Evolutionary conservation across 768 basidiomycete species (phyloP).

Genomic region (Russula virescens): DNA sequence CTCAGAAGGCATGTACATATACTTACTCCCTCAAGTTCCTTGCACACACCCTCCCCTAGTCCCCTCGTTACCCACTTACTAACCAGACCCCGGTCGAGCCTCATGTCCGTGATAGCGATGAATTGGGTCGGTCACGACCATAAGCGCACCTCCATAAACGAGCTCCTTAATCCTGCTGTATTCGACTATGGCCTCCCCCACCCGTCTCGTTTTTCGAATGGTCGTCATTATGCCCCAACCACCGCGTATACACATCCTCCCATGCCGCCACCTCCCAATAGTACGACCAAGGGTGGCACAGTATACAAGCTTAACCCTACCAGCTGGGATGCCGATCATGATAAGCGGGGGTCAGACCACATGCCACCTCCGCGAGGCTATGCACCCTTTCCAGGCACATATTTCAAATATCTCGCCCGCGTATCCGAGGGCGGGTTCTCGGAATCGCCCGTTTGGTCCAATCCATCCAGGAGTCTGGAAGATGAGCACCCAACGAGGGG

Average conservation of each 20-base stretch:
- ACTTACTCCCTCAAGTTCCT: no score
- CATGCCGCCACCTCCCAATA: slow-evolving; percentile 17
- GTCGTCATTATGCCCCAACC: slow-evolving; percentile 12
- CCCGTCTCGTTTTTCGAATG: slow-evolving; percentile 4
- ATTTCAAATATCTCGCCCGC: neutral
- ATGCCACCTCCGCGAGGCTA: no score
- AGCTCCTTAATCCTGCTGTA: slow-evolving; percentile 44
- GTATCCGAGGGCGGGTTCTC: neutral
- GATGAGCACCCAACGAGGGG: slow-evolving; percentile 29
- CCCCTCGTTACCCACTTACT: neutral
- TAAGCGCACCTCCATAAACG: slow-evolving; percentile 47
- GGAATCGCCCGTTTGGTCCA: no score
- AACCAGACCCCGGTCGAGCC: neutral
- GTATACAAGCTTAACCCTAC: slow-evolving; percentile 52
- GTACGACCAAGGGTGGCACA: slow-evolving; percentile 2
- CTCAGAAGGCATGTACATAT: no score
- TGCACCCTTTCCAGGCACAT: no score
- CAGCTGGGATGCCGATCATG: no score
- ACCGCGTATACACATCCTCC: slow-evolving; percentile 20
- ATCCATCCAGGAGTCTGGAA: slow-evolving; percentile 29
- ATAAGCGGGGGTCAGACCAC: no score
- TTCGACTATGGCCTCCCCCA: slow-evolving; percentile 29
- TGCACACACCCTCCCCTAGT: neutral
- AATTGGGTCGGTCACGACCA: slow-evolving; percentile 35
- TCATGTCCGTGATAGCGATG: slow-evolving; percentile 23